Evolutionary conservation across 2,329 filamentous ascomycete species (phyloP).

Genomic region (Dactylellina haptotyla): DNA sequence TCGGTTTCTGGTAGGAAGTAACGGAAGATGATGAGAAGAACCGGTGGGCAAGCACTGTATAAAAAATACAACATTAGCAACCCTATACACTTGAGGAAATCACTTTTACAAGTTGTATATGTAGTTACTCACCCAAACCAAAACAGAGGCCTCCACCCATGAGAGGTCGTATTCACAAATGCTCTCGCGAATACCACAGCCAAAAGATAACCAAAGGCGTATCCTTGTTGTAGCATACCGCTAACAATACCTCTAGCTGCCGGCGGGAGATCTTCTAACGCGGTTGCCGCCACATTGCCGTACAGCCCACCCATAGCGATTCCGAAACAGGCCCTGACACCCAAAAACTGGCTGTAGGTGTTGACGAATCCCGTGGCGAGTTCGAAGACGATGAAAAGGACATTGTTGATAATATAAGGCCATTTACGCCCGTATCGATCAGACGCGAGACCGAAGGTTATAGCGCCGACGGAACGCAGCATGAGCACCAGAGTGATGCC

Average conservation of each 20-base stretch:
- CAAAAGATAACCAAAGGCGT: slow-evolving; percentile 81
- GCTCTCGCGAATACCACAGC: slow-evolving; percentile 76
- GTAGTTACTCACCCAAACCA: slow-evolving; percentile 74
- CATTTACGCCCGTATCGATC: slow-evolving; percentile 84
- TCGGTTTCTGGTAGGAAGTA: slow-evolving; percentile 81
- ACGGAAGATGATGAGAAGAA: slow-evolving; percentile 82
- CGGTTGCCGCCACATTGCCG: slow-evolving; percentile 81
- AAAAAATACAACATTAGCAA: slow-evolving; percentile 11
- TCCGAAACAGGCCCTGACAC: slow-evolving; percentile 77
- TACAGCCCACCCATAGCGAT: slow-evolving; percentile 85
- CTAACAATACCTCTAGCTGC: slow-evolving; percentile 82
- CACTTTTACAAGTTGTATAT: neutral
- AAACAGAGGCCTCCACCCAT: slow-evolving; percentile 85
- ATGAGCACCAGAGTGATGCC: slow-evolving; percentile 73
- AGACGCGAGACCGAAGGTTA: slow-evolving; percentile 78
- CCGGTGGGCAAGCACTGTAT: slow-evolving; percentile 73
- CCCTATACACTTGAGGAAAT: neutral
- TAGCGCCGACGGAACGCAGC: slow-evolving; percentile 72
- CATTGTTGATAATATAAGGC: slow-evolving; percentile 78
- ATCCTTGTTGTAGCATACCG: slow-evolving; percentile 83
- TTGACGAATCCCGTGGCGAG: slow-evolving; percentile 79
- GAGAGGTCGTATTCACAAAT: slow-evolving; percentile 78
- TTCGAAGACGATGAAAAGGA: slow-evolving; percentile 77
- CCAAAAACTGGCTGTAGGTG: slow-evolving; percentile 79
- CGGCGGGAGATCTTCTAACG: slow-evolving; percentile 67